Percentiles rank a stretch among this genome's conserved stretches.
Evolutionary conservation across 208 protist genomes (phyloP).

Genomic region (Angomonas deanei): DNA sequence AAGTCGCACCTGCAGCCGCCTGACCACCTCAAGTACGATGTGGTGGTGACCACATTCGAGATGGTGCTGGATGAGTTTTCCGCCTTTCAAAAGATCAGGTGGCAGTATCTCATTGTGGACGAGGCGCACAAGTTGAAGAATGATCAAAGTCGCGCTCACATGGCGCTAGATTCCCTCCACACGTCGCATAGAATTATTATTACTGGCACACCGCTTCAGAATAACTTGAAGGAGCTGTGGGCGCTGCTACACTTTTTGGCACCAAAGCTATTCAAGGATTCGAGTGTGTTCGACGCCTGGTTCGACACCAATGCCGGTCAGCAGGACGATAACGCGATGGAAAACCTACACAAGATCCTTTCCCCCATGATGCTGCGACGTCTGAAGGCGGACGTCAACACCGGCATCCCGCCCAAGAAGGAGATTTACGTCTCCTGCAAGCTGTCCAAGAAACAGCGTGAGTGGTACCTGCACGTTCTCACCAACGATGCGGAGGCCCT

Average conservation of each 20-base stretch:
- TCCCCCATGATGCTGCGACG: conserved; percentile 95
- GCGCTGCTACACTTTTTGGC: conserved; percentile 93
- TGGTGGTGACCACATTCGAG: conserved; percentile 98
- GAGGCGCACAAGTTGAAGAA: conserved; percentile 98
- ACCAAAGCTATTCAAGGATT: conserved; percentile 86
- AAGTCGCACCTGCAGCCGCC: conserved; percentile 56
- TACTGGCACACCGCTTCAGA: conserved; percentile 97
- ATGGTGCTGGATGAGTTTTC: conserved; percentile 90
- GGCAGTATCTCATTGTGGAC: conserved; percentile 98
- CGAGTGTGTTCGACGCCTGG: conserved; percentile 88
- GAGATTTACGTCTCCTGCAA: conserved; percentile 96
- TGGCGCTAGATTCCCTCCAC: conserved; percentile 57
- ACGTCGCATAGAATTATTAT: conserved; percentile 93
- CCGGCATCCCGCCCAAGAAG: conserved; percentile 96
- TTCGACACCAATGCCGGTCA: conserved; percentile 88
- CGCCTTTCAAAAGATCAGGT: conserved; percentile 87
- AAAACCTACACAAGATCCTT: conserved; percentile 90
- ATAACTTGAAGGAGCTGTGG: conserved; percentile 96
- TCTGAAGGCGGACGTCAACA: conserved; percentile 95
- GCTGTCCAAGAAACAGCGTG: conserved; percentile 91
- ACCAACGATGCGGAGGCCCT: conserved; percentile 93
- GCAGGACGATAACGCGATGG: conserved; percentile 75
- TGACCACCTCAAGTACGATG: conserved; percentile 69
- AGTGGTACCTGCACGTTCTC: conserved; percentile 94
- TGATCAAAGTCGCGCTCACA: conserved; percentile 70